Percentiles rank a stretch among this genome's conserved stretches.
These are phyloP conservation scores for Deuterostichococcus epilithicus DNA, from an alignment of 139 green algal species.

Conservation along the genomic window DNA sequence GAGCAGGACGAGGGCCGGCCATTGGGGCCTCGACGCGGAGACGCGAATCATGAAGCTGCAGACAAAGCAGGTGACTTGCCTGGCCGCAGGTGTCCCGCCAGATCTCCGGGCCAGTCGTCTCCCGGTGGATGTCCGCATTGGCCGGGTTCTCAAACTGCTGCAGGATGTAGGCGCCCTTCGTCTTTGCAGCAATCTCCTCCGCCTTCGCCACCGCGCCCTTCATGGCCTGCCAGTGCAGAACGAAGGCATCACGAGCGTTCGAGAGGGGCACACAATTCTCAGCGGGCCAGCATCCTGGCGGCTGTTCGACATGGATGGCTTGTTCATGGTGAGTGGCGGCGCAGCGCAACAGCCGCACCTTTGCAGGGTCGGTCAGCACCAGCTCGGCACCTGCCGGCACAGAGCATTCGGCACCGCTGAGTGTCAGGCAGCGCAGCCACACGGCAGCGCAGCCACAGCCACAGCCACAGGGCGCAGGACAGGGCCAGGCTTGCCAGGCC, in stretches of 20 bases:
- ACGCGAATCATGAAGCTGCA: neutral
- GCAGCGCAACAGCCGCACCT: slow-evolving; percentile 31
- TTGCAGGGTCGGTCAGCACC: slow-evolving; percentile 83
- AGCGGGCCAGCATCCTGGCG: too few relatives aligned
- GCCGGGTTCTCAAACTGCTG: slow-evolving; percentile 94
- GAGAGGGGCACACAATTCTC: neutral
- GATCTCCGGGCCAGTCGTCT: slow-evolving; percentile 74
- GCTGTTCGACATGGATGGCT: too few relatives aligned
- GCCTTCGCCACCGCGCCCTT: slow-evolving; percentile 82
- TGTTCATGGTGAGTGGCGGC: too few relatives aligned
- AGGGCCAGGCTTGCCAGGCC: too few relatives aligned
- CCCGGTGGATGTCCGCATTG: slow-evolving; percentile 76
- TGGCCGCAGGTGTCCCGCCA: slow-evolving; percentile 58
- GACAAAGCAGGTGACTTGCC: slow-evolving; percentile 27
- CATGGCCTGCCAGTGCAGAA: too few relatives aligned
- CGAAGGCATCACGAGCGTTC: neutral
- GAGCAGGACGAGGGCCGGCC: too few relatives aligned
- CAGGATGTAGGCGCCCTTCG: slow-evolving; percentile 67
- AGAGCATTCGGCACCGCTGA: slow-evolving; percentile 53
- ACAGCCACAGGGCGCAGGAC: too few relatives aligned
- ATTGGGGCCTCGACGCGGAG: too few relatives aligned
- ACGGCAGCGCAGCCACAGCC: too few relatives aligned
- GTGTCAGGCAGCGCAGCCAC: slow-evolving; percentile 68
- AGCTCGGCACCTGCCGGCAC: slow-evolving; percentile 43
- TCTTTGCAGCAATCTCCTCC: slow-evolving; percentile 73